Conservation (phyloP, 345 rosid genomes). For the Tarenaya hassleriana region DNA sequence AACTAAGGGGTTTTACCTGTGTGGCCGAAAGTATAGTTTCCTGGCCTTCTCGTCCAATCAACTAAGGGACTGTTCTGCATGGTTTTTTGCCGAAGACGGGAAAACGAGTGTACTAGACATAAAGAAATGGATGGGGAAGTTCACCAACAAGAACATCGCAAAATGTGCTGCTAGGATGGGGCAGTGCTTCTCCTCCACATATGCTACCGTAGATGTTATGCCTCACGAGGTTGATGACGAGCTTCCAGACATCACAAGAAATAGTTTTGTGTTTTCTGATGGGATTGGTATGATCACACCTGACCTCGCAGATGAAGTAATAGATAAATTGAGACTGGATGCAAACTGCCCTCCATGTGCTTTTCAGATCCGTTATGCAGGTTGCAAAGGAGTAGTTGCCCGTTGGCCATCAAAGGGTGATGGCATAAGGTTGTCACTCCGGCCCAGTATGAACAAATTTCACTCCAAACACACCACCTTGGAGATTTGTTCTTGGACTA, state of each 20-base stretch:
- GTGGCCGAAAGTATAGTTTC: constrained; percentile 75
- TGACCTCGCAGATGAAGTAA: constrained; percentile 75
- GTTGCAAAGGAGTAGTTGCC: constrained; percentile 88
- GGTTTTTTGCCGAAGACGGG: constrained; percentile 82
- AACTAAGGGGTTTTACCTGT: constrained; percentile 62
- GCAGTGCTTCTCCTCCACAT: too few relatives aligned
- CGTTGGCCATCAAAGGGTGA: constrained; percentile 72
- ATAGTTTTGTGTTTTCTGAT: constrained; percentile 63
- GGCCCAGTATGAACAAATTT: constrained; percentile 77
- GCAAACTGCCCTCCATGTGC: too few relatives aligned
- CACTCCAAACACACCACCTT: constrained; percentile 51
- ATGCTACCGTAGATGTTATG: too few relatives aligned
- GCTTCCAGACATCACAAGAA: constrained; percentile 62
- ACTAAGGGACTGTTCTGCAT: constrained; percentile 81
- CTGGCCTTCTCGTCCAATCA: constrained; percentile 92
- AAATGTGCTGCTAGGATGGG: too few relatives aligned
- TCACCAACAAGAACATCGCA: too few relatives aligned
- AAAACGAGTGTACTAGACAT: constrained; percentile 40
- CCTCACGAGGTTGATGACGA: too few relatives aligned
- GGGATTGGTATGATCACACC: constrained; percentile 82
- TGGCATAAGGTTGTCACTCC: constrained; percentile 52
- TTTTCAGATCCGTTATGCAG: too few relatives aligned
- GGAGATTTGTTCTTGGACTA: constrained; percentile 88
- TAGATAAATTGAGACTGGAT: too few relatives aligned
- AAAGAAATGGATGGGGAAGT: constrained; percentile 82